A percentile compares a stretch with the other conserved stretches of the same genome.
Evolutionary conservation across 2,329 filamentous ascomycete species (phyloP).

Genomic region (Sodiomyces alkalinus): DNA sequence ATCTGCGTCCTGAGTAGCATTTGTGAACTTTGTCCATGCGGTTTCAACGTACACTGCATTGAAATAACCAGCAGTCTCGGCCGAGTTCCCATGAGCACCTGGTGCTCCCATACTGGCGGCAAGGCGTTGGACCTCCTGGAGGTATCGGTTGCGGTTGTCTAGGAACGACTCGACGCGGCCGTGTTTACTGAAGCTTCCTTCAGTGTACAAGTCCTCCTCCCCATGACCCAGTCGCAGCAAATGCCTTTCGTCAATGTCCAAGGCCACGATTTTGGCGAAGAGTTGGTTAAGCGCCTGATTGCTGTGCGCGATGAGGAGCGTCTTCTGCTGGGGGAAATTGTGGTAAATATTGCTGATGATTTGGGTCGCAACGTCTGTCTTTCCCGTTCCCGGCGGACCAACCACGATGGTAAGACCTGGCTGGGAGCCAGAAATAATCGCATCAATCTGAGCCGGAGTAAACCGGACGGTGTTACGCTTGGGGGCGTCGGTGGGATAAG

Average conservation of each 20-base stretch:
- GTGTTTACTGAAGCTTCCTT: conserved; percentile 82
- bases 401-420: conserved; percentile 89
- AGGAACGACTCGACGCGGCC: conserved; percentile 91
- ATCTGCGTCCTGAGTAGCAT: conserved; percentile 33
- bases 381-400: conserved; percentile 89
- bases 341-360: conserved; percentile 99
- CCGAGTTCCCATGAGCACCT: conserved; percentile 89
- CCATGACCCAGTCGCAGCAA: conserved; percentile 84
- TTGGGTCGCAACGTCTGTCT: conserved; percentile 97
- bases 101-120: conserved; percentile 74
- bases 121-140: conserved; percentile 73
- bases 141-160: conserved; percentile 64
- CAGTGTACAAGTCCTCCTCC: conserved; percentile 81
- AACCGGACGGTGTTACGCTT: conserved; percentile 77
- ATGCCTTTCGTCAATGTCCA: conserved; percentile 93
- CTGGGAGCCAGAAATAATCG: conserved; percentile 85
- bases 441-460: conserved; percentile 80
- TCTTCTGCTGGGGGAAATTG: conserved; percentile 88
- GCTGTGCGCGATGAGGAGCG: conserved; percentile 85
- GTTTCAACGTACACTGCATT: conserved; percentile 82
- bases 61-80: conserved; percentile 95
- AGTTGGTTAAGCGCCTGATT: conserved; percentile 96
- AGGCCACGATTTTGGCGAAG: conserved; percentile 91
- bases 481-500: conserved; percentile 72
- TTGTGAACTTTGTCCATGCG: conserved; percentile 71